These are phyloP conservation scores for Micractinium sp. DNA, from an alignment of 139 green algal genomes.

Conservation along the genomic window DNA sequence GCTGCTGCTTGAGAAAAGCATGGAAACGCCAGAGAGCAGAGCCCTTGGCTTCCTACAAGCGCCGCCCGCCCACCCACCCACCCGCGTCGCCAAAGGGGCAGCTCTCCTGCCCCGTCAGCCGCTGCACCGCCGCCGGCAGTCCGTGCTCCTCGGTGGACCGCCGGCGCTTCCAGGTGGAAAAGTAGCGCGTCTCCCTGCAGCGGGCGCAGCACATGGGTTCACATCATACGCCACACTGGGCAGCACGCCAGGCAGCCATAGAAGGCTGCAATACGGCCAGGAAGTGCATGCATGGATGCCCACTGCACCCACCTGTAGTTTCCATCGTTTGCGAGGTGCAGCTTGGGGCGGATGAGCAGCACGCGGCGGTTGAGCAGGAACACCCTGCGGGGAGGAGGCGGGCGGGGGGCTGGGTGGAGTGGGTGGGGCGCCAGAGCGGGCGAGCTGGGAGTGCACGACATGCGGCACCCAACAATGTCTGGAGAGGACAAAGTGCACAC, in stretches of 20 bases:
- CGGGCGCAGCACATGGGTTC: neutral
- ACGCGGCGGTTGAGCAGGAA: conserved; percentile 83
- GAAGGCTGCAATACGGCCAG: too few species aligned
- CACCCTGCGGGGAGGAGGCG: conserved; percentile 70
- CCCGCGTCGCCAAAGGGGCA: conserved; percentile 87
- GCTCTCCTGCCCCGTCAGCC: conserved; percentile 67
- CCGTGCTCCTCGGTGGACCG: conserved; percentile 70
- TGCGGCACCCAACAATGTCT: neutral
- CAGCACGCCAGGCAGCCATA: too few species aligned
- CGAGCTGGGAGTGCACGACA: neutral
- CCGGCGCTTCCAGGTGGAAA: conserved; percentile 85
- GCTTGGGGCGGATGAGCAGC: conserved; percentile 94
- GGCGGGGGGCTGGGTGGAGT: neutral
- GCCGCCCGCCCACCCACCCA: neutral
- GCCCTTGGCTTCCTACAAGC: too few species aligned
- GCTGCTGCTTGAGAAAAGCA: neutral
- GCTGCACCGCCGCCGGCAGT: conserved; percentile 69
- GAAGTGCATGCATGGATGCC: neutral
- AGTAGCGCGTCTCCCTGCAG: conserved; percentile 84
- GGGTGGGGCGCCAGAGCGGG: neutral
- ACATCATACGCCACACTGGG: too few species aligned
- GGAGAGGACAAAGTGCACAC: neutral
- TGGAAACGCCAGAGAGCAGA: neutral
- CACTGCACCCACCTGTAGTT: conserved; percentile 85
- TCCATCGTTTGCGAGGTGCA: conserved; percentile 94